Evolutionary conservation across 176 grass and related monocot genomes (phyloP).

Genomic region (Triticum aestivum): DNA sequence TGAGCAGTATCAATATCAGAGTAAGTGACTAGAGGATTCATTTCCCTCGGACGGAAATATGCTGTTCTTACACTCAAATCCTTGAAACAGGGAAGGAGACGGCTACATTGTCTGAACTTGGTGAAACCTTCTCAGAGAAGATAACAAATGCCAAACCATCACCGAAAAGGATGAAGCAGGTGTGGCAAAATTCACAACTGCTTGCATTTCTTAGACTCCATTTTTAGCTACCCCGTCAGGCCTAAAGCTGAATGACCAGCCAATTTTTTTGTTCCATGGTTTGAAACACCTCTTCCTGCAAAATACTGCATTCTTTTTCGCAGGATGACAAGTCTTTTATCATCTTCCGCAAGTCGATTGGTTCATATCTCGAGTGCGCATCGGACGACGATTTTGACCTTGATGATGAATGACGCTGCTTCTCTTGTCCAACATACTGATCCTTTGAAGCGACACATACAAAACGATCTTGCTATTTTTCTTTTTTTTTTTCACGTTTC

Average conservation of each 20-base stretch:
- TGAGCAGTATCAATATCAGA: conserved; percentile 58
- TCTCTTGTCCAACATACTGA: neutral
- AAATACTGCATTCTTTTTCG: conserved; percentile 12
- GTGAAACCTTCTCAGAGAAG: conserved; percentile 58
- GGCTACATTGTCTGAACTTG: conserved; percentile 46
- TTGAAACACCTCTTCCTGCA: neutral
- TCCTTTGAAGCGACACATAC: neutral
- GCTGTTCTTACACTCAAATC: conserved; percentile 15
- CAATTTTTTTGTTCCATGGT: neutral
- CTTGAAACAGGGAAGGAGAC: conserved; percentile 54
- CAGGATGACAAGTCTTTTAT: conserved; percentile 75
- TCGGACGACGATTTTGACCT: conserved; percentile 87
- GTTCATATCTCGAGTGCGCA: conserved; percentile 56
- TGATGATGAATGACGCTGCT: conserved; percentile 38
- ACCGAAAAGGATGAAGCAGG: conserved; percentile 64
- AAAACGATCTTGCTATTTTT: neutral
- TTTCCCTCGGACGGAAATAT: conserved; percentile 4
- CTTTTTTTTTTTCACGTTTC: neutral
- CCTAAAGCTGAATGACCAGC: neutral
- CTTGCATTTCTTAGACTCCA: neutral
- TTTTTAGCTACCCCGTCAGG: neutral
- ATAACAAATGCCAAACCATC: conserved; percentile 53
- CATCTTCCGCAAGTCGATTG: conserved; percentile 71
- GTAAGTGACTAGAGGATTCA: conserved; percentile 46
- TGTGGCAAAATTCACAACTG: conserved; percentile 29